phyloP scores from a whole-genome alignment of 2,329 filamentous ascomycete species.

The Pyrenophora graminea region DNA sequence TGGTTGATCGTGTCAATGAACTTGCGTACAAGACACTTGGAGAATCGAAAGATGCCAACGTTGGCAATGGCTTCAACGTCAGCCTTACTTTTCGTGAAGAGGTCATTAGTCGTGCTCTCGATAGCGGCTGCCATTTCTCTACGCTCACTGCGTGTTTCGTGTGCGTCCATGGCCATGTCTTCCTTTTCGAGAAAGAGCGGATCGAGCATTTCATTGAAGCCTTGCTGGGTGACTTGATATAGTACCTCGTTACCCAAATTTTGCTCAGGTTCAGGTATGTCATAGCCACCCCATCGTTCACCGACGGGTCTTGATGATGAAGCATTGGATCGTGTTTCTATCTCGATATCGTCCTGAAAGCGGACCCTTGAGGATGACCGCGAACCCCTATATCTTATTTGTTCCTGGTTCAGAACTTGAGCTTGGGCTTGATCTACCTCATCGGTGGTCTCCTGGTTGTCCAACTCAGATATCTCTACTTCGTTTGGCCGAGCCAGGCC shows the following conservation, averaged over 20 bases:
- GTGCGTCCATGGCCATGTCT: slow-evolving; percentile 71
- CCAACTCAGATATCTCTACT: slow-evolving; percentile 11
- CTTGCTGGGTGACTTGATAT: slow-evolving; percentile 88
- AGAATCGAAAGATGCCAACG: slow-evolving; percentile 35
- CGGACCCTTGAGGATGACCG: slow-evolving; percentile 79
- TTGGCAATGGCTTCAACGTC: slow-evolving; percentile 22
- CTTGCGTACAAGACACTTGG: slow-evolving; percentile 28
- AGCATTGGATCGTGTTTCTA: slow-evolving; percentile 71
- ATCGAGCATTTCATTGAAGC: slow-evolving; percentile 90
- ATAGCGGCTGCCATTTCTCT: slow-evolving; percentile 26
- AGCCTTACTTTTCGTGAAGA: slow-evolving; percentile 18
- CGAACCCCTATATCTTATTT: slow-evolving; percentile 50
- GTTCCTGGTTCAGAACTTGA: slow-evolving; percentile 23
- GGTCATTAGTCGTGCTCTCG: slow-evolving; percentile 20
- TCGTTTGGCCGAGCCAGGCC: slow-evolving; percentile 55
- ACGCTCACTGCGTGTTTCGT: slow-evolving; percentile 44
- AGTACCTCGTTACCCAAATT: slow-evolving; percentile 87
- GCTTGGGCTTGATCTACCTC: slow-evolving; percentile 12
- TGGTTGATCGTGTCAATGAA: slow-evolving; percentile 22
- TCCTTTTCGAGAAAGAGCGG: slow-evolving; percentile 82
- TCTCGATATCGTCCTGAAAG: slow-evolving; percentile 73
- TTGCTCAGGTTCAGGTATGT: slow-evolving; percentile 77
- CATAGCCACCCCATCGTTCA: slow-evolving; percentile 76
- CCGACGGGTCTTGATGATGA: slow-evolving; percentile 70
- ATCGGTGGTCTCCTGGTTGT: slow-evolving; percentile 13